Evolutionary conservation across 805 yeast species (phyloP).

Genomic region (Lipomyces spencermartinsiae): DNA sequence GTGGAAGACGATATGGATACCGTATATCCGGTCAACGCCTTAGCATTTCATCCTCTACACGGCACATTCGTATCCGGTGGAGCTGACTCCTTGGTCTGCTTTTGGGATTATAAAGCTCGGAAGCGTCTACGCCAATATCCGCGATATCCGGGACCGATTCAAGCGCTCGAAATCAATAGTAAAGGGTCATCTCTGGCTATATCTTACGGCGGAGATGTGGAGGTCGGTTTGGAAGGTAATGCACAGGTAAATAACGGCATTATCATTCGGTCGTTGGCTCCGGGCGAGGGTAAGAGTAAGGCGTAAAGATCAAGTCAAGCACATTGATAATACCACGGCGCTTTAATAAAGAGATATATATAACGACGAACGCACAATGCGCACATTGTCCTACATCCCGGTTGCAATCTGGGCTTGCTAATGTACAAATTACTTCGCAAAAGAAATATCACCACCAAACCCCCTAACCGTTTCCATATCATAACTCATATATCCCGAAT

Average conservation of each 20-base stretch:
- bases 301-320: constrained; percentile 32
- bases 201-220: constrained; percentile 57
- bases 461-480: not conserved
- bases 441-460: not conserved
- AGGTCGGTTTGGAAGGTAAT: constrained; percentile 3
- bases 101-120: constrained; percentile 57
- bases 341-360: not conserved
- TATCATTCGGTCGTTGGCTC: constrained; percentile 28
- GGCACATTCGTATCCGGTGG: constrained; percentile 59
- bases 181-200: constrained; percentile 50
- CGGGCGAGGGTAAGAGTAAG: constrained; percentile 43
- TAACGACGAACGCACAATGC: not conserved
- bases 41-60: constrained; percentile 51
- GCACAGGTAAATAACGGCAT: constrained; percentile 22
- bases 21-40: constrained; percentile 59
- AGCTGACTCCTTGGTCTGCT: constrained; percentile 57
- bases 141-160: constrained; percentile 49
- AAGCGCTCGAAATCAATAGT: constrained; percentile 48
- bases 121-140: constrained; percentile 55
- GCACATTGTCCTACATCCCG: not conserved
- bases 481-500: not conserved
- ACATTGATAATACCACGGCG: constrained; percentile 1
- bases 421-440: too few species aligned
- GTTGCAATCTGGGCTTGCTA: not conserved
- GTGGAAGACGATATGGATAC: constrained; percentile 52